Conservation (phyloP, 2,329 filamentous ascomycete genomes). For the Neofusicoccum cordaticola region DNA sequence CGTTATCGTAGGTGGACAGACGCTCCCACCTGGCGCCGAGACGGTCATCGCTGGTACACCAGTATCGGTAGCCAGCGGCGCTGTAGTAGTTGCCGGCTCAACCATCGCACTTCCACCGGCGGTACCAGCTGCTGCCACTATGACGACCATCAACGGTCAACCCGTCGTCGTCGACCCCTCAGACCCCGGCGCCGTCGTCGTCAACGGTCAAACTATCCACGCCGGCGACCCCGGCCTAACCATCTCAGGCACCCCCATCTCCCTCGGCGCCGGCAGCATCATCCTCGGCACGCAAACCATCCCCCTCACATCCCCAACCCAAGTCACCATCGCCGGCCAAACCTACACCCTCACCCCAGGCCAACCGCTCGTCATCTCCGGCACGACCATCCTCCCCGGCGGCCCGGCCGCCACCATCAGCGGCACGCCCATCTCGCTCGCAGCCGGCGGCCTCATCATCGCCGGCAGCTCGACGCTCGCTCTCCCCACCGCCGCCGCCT, state of each 20-base stretch:
- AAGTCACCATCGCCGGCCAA: too few relatives aligned
- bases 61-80: too few relatives aligned
- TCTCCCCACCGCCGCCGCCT: not conserved
- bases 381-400: not conserved
- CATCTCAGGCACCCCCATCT: not conserved
- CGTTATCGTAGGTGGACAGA: not conserved
- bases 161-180: too few relatives aligned
- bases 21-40: not conserved
- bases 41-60: not conserved
- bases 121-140: too few relatives aligned
- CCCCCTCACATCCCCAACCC: too few relatives aligned
- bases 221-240: too few relatives aligned
- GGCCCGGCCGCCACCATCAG: not conserved
- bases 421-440: not conserved
- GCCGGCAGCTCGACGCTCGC: not conserved
- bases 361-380: not conserved
- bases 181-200: too few relatives aligned
- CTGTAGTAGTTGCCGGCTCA: too few relatives aligned
- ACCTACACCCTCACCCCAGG: not conserved
- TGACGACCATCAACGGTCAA: too few relatives aligned
- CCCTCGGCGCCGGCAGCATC: not conserved
- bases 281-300: not conserved
- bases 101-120: too few relatives aligned
- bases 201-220: too few relatives aligned
- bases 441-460: not conserved